Percentiles rank a stretch among this genome's conserved stretches.
Conservation (phyloP, 169 alveolate species). For the Perkinsus marinus region DNA sequence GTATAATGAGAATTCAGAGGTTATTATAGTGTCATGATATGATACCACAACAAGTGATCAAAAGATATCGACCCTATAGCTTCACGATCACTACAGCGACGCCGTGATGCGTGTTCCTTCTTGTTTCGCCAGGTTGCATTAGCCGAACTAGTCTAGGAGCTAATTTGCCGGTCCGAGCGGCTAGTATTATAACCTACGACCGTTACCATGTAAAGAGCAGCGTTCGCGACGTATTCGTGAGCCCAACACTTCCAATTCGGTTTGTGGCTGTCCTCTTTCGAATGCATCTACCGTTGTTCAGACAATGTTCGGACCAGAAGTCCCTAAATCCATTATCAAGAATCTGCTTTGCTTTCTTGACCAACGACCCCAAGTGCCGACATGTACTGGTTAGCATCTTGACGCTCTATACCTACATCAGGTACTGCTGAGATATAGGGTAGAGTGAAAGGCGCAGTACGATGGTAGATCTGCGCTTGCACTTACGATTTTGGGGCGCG, state of each 20-base stretch:
- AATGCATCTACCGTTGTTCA: not conserved
- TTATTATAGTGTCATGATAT: too few species aligned
- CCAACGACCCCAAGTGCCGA: not conserved
- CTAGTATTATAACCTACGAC: not conserved
- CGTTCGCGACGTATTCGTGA: not conserved
- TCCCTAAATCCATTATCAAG: slow-evolving; percentile 32
- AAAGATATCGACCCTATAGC: not conserved
- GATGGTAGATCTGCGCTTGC: too few species aligned
- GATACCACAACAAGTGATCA: not conserved
- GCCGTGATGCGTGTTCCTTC: not conserved
- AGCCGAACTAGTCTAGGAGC: not conserved
- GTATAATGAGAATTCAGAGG: not conserved
- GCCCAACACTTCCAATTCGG: not conserved
- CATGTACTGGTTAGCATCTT: not conserved
- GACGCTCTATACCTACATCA: not conserved
- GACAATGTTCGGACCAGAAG: slow-evolving; percentile 6
- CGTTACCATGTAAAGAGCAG: not conserved
- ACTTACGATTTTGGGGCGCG: too few species aligned
- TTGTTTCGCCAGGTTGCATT: not conserved
- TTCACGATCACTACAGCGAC: not conserved
- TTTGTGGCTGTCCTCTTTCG: not conserved
- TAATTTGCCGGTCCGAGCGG: not conserved
- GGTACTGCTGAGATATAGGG: not conserved
- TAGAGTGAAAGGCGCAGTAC: not conserved
- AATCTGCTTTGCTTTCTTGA: not conserved